Conservation (phyloP, 2,329 filamentous ascomycete genomes). For the Phaeosphaeriaceae sp. region DNA sequence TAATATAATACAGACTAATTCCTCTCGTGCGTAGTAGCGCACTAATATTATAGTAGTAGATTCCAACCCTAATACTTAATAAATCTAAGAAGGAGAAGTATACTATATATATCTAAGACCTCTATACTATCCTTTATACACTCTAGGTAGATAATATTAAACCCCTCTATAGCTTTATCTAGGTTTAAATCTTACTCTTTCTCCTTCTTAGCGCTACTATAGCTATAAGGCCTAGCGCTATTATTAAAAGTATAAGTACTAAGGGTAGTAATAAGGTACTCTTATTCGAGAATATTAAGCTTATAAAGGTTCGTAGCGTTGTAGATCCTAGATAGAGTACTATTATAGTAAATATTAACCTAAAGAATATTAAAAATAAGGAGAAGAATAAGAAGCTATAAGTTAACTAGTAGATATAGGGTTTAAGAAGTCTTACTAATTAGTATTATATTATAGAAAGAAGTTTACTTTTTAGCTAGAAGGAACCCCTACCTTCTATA, state of each 20-base stretch:
- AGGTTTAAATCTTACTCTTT: conserved; percentile 23
- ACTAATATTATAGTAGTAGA: conserved; percentile 23
- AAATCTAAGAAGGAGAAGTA: conserved; percentile 27
- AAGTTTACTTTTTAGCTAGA: conserved; percentile 27
- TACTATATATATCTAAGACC: conserved; percentile 28
- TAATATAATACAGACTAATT: conserved; percentile 16
- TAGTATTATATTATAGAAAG: conserved; percentile 13
- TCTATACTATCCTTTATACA: conserved; percentile 27
- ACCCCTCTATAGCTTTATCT: conserved; percentile 24
- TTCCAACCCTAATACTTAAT: conserved; percentile 20
- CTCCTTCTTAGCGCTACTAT: conserved; percentile 28
- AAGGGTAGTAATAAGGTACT: conserved; percentile 22
- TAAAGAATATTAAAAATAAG: conserved; percentile 30
- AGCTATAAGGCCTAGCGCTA: conserved; percentile 19
- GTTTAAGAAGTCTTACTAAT: conserved; percentile 10
- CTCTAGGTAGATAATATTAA: conserved; percentile 25
- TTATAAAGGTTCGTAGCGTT: conserved; percentile 24
- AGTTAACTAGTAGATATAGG: conserved; percentile 7
- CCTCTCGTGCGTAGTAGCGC: conserved; percentile 4
- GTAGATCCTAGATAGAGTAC: conserved; percentile 16
- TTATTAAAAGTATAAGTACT: conserved; percentile 16
- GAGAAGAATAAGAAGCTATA: conserved; percentile 22
- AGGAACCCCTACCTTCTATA: conserved; percentile 19
- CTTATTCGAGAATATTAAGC: conserved; percentile 20
- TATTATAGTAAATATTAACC: conserved; percentile 24